Conservation (phyloP, 2,329 filamentous ascomycete species). For the Plenodomus tracheiphilus region DNA sequence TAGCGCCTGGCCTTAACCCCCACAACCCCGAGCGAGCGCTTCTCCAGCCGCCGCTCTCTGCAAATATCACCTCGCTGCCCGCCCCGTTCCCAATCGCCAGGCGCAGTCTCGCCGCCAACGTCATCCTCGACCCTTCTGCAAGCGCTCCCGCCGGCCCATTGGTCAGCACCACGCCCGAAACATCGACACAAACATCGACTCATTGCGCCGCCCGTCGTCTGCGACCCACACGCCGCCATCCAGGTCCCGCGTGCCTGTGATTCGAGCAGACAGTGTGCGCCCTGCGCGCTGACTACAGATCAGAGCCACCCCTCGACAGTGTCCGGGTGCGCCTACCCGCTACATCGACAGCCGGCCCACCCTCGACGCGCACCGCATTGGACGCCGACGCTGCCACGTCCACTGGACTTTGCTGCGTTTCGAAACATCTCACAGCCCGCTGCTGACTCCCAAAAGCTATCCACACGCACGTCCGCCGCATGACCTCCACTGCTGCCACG, state of each 20-base stretch:
- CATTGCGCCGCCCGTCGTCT: conserved; percentile 19
- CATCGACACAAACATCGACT: conserved; percentile 26
- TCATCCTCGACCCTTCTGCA: conserved; percentile 26
- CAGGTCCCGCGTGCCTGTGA: conserved; percentile 28
- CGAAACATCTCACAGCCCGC: conserved; percentile 6
- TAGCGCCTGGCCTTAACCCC: conserved; percentile 39
- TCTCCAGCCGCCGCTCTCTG: conserved; percentile 37
- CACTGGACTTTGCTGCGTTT: conserved; percentile 10
- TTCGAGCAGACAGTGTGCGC: conserved; percentile 26
- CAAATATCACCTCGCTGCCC: conserved; percentile 30
- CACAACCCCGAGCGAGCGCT: conserved; percentile 37
- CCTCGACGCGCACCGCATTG: too few species aligned
- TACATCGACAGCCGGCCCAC: too few species aligned
- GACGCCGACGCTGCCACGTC: too few species aligned
- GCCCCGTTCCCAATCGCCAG: conserved; percentile 26
- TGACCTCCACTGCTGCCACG: conserved; percentile 32
- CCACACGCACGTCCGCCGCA: conserved; percentile 35
- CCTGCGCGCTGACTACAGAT: conserved; percentile 26
- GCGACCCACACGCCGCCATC: conserved; percentile 23
- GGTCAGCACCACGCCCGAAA: conserved; percentile 21
- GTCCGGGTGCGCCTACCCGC: too few species aligned
- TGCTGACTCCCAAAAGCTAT: conserved; percentile 25
- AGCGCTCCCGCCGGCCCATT: conserved; percentile 33
- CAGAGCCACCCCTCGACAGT: too few species aligned
- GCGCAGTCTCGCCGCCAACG: conserved; percentile 10